Evolutionary conservation across 805 yeast species (phyloP).

Genomic region (Yarrowia keelungensis): DNA sequence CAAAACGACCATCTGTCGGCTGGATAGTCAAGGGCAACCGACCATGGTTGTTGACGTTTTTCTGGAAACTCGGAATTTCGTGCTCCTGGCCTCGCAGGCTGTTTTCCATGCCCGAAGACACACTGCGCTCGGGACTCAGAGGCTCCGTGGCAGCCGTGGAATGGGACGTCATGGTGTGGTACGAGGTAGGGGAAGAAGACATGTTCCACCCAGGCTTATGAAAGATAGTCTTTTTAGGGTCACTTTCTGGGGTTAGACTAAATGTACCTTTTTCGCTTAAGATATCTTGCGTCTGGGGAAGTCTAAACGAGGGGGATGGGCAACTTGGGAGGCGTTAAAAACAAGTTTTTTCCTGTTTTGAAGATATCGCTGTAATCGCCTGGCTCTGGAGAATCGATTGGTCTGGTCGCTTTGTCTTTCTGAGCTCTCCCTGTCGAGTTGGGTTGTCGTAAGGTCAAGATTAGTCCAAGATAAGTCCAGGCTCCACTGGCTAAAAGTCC

Average conservation of each 20-base stretch:
- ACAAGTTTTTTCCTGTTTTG: too few species aligned
- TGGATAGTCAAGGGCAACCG: constrained; percentile 5
- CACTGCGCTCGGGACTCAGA: constrained; percentile 17
- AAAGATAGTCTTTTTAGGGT: background rate
- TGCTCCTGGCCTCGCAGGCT: background rate
- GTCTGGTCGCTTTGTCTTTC: too few species aligned
- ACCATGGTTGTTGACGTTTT: constrained; percentile 32
- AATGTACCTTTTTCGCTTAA: constrained; percentile 21
- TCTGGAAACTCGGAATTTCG: constrained; percentile 21
- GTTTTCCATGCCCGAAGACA: constrained; percentile 14
- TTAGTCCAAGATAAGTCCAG: background rate
- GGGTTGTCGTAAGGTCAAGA: too few species aligned
- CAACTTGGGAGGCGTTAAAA: too few species aligned
- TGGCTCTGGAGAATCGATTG: too few species aligned
- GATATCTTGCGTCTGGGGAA: constrained; percentile 21
- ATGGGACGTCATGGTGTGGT: constrained; percentile 14
- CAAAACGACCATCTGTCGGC: constrained; percentile 24
- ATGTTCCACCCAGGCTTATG: background rate
- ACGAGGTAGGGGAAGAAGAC: constrained; percentile 12
- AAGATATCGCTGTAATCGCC: too few species aligned
- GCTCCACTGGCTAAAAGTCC: background rate
- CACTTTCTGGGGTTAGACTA: constrained; percentile 20
- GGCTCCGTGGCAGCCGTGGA: constrained; percentile 31
- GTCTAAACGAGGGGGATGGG: background rate
- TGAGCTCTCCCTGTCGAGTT: too few species aligned